Base-by-base conservation (phyloP, 495 filamentous ascomycete genomes). In the Xylaria scruposa region DNA sequence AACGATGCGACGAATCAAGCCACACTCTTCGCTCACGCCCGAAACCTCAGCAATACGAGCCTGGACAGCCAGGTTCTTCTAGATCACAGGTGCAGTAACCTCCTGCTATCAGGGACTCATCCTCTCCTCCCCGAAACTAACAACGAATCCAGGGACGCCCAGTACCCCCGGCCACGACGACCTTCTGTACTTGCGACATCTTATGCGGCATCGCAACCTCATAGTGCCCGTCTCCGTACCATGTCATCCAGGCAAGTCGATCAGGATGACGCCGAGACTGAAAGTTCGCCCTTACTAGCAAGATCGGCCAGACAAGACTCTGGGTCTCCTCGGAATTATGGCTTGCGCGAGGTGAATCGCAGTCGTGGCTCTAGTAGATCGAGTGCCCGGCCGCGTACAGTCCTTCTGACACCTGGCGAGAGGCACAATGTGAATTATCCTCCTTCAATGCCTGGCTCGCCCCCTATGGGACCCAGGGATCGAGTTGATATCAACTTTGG, bases 391-490 rank as follows among this genome's bases (percentile, higher is more conserved):
- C 78, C 64, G 56, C 81, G 77, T 17, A 53, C 70, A 68, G 75
- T 51, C 65, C 76, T 76, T 74, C 82, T 73, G 80, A 83, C 49
- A 82, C 71, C 77, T 26, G 71, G 78, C 40, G 82, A 83, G 36
- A 73, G 86, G 42, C 94, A 94, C 79, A 91, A 97, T 87, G 88
- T 98, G 70, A 99, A 99, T 76, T 97, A 97, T 75, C 96, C 96
- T n/a, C 96, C 96, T 1, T 98, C 96, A 0, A 89, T 97, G 24
- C 96, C 96, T 0, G 90, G 88, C 6, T 91, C 92, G 24, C 96
- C 96, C 82, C 83, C 61, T 38, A 89, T 70, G 86, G 88, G 67
- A 77, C 83, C 60, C 77, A 87, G 62, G 26, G 84, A 83, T 42
- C 81, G 70, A 44, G 75, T 81, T 78, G 83, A 80, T 51, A 88